A percentile compares a stretch with the other conserved stretches of the same genome.
phyloP scores from a whole-genome alignment of 805 yeast species.

The Ogataea trehaloabstinens region DNA sequence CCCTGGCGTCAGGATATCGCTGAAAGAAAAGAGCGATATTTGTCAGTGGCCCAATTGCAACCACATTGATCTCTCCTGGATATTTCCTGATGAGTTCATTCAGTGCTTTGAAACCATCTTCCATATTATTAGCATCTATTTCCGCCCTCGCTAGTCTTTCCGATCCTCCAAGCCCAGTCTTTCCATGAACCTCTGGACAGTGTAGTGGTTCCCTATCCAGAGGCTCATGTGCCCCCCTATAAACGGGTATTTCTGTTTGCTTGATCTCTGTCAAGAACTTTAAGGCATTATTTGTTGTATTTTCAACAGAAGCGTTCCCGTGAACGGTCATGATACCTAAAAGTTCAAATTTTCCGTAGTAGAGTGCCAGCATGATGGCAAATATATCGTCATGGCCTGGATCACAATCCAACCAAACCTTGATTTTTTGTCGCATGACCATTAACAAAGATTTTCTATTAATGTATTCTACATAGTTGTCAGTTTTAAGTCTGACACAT shows the following conservation, averaged over 20 bases:
- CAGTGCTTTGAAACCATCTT: slow-evolving; percentile 25
- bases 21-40: slow-evolving; percentile 58
- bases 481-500: no score
- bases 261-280: slow-evolving; percentile 64
- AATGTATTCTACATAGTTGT: no score
- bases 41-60: slow-evolving; percentile 79
- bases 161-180: slow-evolving; percentile 74
- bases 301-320: slow-evolving; percentile 63
- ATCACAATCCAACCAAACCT: slow-evolving; percentile 88
- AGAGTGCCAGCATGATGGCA: slow-evolving; percentile 64
- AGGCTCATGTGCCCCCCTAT: slow-evolving; percentile 62
- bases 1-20: slow-evolving; percentile 51
- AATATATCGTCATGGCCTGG: slow-evolving; percentile 90
- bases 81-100: slow-evolving; percentile 26
- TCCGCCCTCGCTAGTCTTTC: slow-evolving; percentile 53
- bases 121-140: slow-evolving; percentile 15
- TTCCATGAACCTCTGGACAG: slow-evolving; percentile 72
- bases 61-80: slow-evolving; percentile 52
- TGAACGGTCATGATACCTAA: slow-evolving; percentile 73
- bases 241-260: slow-evolving; percentile 57
- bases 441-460: no score
- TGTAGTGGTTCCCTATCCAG: slow-evolving; percentile 44
- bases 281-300: slow-evolving; percentile 69
- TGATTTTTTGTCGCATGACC: slow-evolving; percentile 35
- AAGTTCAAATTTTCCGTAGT: slow-evolving; percentile 55